Percentiles rank a stretch among this genome's conserved stretches.
phyloP scores from a whole-genome alignment of 768 basidiomycete species.

The Boletus pseudo-olivaceus region DNA sequence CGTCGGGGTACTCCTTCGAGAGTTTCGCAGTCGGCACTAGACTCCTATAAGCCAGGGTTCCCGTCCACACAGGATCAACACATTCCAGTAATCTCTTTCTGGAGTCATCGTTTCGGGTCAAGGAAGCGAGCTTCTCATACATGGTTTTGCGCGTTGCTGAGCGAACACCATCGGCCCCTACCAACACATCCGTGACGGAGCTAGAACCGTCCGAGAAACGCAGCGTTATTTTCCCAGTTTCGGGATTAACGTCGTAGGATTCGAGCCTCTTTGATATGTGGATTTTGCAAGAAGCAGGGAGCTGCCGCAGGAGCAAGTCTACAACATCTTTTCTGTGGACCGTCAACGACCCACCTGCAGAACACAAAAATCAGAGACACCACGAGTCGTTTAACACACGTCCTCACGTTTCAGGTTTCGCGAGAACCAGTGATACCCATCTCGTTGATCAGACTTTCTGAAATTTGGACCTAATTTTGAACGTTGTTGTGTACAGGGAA shows the following conservation, averaged over 20 bases:
- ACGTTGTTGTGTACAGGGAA: neutral
- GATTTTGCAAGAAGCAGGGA: conserved; percentile 27
- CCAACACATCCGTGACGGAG: conserved; percentile 37
- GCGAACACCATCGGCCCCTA: conserved; percentile 43
- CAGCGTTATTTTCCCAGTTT: conserved; percentile 25
- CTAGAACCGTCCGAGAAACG: conserved; percentile 37
- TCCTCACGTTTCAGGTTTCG: conserved; percentile 23
- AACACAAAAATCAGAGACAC: neutral
- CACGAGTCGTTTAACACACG: neutral
- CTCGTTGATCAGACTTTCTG: conserved; percentile 33
- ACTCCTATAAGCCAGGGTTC: conserved; percentile 36
- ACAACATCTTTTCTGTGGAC: conserved; percentile 41
- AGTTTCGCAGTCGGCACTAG: conserved; percentile 32
- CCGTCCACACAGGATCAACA: conserved; percentile 38
- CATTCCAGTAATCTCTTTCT: conserved; percentile 14
- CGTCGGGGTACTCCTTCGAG: conserved; percentile 31
- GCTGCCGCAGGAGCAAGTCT: conserved; percentile 28
- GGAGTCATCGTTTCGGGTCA: neutral
- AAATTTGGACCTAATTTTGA: conserved; percentile 20
- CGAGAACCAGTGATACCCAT: conserved; percentile 30
- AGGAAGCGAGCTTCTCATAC: conserved; percentile 17
- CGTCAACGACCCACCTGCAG: conserved; percentile 26
- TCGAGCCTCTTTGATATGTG: conserved; percentile 36
- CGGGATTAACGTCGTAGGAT: conserved; percentile 25
- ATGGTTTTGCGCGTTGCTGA: conserved; percentile 33